Conservation (phyloP, 345 rosid species). For the Salix caprea region DNA sequence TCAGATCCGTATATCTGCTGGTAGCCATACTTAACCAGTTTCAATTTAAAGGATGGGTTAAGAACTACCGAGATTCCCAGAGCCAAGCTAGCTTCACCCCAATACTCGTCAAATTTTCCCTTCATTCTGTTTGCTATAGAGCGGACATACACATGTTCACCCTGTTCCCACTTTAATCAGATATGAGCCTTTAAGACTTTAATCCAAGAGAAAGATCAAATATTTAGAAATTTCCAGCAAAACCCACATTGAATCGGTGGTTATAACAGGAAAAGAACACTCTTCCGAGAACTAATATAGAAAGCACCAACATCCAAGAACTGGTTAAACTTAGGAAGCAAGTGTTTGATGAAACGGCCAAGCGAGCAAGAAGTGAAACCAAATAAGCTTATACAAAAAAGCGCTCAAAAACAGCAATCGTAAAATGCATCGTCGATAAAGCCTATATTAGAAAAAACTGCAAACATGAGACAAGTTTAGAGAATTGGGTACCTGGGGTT, state of each 20-base stretch:
- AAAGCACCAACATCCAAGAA: not conserved
- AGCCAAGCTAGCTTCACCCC: not conserved
- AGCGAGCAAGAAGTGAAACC: not conserved
- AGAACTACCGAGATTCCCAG: not conserved
- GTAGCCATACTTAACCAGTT: not conserved
- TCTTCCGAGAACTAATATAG: not conserved
- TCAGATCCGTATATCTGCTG: not conserved
- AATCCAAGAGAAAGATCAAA: not conserved
- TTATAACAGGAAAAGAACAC: not conserved
- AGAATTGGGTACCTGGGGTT: slow-evolving; percentile 6
- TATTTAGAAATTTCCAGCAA: not conserved
- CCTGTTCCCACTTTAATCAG: not conserved
- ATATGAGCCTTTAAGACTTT: not conserved
- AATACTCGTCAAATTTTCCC: not conserved
- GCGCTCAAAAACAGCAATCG: not conserved
- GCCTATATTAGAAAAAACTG: not conserved
- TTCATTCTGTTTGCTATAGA: not conserved
- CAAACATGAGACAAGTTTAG: not conserved
- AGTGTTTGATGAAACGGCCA: slow-evolving; percentile 6
- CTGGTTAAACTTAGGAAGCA: not conserved
- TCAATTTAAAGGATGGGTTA: not conserved
- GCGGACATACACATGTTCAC: not conserved
- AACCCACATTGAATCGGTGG: not conserved
- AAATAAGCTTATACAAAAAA: too few species aligned
- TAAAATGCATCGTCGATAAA: not conserved